Conservation (phyloP, 305 asterid genomes). For the Ilex paraguariensis region DNA sequence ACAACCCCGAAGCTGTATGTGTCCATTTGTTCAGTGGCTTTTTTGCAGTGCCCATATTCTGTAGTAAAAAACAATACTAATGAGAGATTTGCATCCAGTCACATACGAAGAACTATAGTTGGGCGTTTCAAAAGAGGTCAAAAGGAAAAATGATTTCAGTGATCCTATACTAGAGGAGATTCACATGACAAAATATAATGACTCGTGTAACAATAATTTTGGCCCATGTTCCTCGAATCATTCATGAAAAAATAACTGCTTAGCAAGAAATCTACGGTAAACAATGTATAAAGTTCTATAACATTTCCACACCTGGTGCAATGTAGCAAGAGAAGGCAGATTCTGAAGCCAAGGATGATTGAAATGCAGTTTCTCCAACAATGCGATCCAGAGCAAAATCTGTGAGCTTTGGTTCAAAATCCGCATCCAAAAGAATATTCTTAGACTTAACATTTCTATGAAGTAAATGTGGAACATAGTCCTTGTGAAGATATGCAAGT, state of each 20-base stretch:
- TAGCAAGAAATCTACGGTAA: too few species aligned
- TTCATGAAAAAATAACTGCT: too few species aligned
- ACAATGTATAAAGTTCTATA: background rate
- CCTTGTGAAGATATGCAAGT: conserved; percentile 76
- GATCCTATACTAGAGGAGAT: too few species aligned
- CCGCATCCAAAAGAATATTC: conserved; percentile 65
- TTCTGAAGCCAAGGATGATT: conserved; percentile 42
- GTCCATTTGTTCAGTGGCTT: conserved; percentile 60
- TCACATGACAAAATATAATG: too few species aligned
- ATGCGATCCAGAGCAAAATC: conserved; percentile 64
- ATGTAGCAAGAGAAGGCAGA: conserved; percentile 54
- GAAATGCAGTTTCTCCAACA: conserved; percentile 51
- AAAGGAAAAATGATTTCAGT: too few species aligned
- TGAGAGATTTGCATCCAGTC: background rate
- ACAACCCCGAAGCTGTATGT: conserved; percentile 67
- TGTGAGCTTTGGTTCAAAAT: conserved; percentile 71
- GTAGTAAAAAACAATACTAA: conserved; percentile 13
- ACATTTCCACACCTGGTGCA: conserved; percentile 58
- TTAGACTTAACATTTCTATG: conserved; percentile 66
- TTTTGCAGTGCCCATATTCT: conserved; percentile 72
- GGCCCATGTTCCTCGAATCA: too few species aligned
- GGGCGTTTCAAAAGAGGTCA: too few species aligned
- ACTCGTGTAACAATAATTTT: too few species aligned
- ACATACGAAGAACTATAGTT: too few species aligned
- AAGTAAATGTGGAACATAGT: conserved; percentile 67